Conservation (phyloP, 2,329 filamentous ascomycete genomes). For the Blastomyces gilchristii region DNA sequence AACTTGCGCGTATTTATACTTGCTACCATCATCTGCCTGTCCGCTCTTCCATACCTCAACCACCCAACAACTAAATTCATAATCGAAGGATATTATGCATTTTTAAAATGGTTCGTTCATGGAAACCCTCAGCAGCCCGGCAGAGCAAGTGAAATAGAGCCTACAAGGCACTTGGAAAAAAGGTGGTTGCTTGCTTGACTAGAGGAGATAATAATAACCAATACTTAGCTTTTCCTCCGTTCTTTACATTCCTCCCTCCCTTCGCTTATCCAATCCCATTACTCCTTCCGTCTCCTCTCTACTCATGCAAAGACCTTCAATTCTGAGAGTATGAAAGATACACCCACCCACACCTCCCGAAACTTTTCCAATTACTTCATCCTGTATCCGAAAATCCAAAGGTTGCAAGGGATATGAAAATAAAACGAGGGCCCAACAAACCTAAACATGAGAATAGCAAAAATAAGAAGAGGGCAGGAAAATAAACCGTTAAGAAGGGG, state of each 20-base stretch:
- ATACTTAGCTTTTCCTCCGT: not conserved
- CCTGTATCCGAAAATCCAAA: not conserved
- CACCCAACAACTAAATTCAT: not conserved
- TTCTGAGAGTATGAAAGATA: too few species aligned
- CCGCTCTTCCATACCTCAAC: not conserved
- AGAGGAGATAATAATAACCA: not conserved
- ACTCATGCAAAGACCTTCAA: too few species aligned
- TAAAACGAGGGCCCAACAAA: not conserved
- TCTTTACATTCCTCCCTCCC: not conserved
- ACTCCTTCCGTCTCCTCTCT: not conserved
- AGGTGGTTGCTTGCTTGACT: too few species aligned
- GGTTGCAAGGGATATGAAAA: not conserved
- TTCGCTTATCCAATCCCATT: not conserved
- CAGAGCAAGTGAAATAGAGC: too few species aligned
- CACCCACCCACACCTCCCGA: not conserved
- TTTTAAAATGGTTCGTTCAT: not conserved
- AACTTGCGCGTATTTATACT: not conserved
- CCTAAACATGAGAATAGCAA: not conserved
- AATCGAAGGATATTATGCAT: not conserved
- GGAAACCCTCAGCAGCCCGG: not conserved
- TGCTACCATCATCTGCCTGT: not conserved
- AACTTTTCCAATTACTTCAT: not conserved
- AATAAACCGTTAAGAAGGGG: not conserved
- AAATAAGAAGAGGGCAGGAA: not conserved
- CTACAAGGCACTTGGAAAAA: too few species aligned